Base-by-base conservation (phyloP, 1,139 yeast species). In the Yamadazyma taylorii region DNA sequence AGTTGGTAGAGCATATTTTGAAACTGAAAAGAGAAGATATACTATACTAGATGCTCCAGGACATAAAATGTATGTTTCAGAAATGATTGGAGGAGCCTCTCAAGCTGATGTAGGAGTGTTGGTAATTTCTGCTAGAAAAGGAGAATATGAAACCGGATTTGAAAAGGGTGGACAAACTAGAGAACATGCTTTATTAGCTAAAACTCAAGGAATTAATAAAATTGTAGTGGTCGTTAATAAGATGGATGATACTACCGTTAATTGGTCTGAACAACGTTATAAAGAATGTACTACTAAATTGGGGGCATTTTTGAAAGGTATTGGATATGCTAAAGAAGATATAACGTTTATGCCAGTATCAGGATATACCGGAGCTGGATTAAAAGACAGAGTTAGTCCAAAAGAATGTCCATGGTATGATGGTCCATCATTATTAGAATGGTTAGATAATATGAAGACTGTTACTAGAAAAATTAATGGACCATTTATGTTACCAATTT, bases 11-110 rank as follows among this genome's bases (percentile, higher is more conserved):
- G 95, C 97, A 13, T 88, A 85, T 60, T 92, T 92, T 55, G 98
- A 92, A 72, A 92, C 98, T 43, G 97, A 90, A 33, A 89, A 87
- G 73, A 85, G 98, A 71, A 84, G 97, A 66, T 92, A 92, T 73
- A 90, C 98, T 33, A 89, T 92, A 53, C 79, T 92, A 63, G 99
- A 92, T 67, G 99, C 99, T 7, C 99, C 99, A 47, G 99, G 99
- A 34, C 99, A 92, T 73, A 92, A 92, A 71, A 85, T 92, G 87
- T 92, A 92, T 61, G 97, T 92, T 47, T 88, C 97, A 39, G 95
- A 90, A 66, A 92, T 92, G 98, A 94, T 94, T 74, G 97, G 97
- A 55, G 98, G 98, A 65, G 98, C 98, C 10, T 89, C 98, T 30
- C 99, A 92, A 72, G 98, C 97, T 36, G 98, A 92, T 68, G 92